These are phyloP conservation scores for Penicillium paxilli DNA, from an alignment of 495 filamentous ascomycete genomes.

Conservation along the genomic window DNA sequence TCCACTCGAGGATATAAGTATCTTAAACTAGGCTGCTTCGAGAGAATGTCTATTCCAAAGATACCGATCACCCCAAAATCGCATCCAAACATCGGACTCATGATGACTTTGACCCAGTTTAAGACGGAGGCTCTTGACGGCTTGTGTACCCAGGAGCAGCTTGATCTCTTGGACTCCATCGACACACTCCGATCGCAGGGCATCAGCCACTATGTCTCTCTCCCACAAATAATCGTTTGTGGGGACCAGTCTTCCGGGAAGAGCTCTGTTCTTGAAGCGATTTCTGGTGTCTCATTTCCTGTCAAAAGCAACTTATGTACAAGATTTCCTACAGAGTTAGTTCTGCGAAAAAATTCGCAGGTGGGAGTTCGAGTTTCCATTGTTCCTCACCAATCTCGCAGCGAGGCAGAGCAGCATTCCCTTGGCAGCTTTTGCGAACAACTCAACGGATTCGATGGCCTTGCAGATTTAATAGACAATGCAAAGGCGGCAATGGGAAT, in stretches of 20 bases:
- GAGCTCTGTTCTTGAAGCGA: constrained; percentile 47
- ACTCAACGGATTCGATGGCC: constrained; percentile 33
- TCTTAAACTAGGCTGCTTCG: too few relatives aligned
- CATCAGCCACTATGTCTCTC: constrained; percentile 53
- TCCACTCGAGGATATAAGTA: too few relatives aligned
- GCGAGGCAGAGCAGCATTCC: constrained; percentile 19
- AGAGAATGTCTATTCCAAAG: too few relatives aligned
- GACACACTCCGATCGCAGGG: constrained; percentile 48
- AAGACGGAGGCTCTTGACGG: constrained; percentile 13
- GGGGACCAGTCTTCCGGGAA: constrained; percentile 56
- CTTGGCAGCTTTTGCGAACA: constrained; percentile 32
- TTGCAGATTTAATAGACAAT: constrained; percentile 45
- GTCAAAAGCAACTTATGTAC: constrained; percentile 38
- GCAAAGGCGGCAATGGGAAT: constrained; percentile 57
- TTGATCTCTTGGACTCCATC: constrained; percentile 51
- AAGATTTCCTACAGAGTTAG: constrained; percentile 32
- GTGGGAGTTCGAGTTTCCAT: constrained; percentile 36
- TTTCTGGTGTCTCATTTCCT: constrained; percentile 42
- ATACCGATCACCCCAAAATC: background rate
- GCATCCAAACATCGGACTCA: background rate
- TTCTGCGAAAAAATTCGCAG: constrained; percentile 21
- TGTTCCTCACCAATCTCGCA: constrained; percentile 29
- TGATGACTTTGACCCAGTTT: constrained; percentile 7
- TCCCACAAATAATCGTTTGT: constrained; percentile 68
- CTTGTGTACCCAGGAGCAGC: constrained; percentile 35